Evolutionary conservation across 1,284 basidiomycete genomes (phyloP), one percentile per base, ranked within the genome.

Genomic region (Exobasidium cylindrosporum): DNA sequence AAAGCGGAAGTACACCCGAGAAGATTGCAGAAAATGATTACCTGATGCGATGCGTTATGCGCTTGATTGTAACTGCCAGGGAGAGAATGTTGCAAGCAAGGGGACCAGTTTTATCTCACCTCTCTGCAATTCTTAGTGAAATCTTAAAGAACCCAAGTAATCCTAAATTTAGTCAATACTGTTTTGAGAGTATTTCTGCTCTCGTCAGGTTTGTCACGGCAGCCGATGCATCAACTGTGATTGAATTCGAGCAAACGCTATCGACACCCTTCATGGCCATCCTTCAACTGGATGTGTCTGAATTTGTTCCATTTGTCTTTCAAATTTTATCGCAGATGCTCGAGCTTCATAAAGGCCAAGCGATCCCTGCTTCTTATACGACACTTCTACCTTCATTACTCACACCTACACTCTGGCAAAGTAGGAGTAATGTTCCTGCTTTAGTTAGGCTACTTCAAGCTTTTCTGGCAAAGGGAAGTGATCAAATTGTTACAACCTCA

Each of bases 21-120:
- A 96, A 96, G 83, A 86, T 97, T 29, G 92, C 96, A 0, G 94
- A 97, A 80, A 99, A 99, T 76, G 95, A 98, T 80, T 91, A 96
- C 81, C 83, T 97, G 58, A 97, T 97, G 92, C 94, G 92, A 83
- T 96, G 95, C 92, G 87, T 87, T 24, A 95, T 97, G 92, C 87
- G 95, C 46, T 88, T 97, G 50, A 89, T 97, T 72, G 85, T 97
- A 58, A 96, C 91, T 0, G 89, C 92, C 3, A 85, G 91, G 7
- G 87, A 92, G 72, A 85, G 87, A 2, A 83, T 97, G 45, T 87
- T 84, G 0, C 86, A 89, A 0, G 84, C 82, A 1, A 89, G 88
- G 73, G 84, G 87, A 63, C 83, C 82, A n/a, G 85, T 89, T 10
- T 84, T 98, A 1, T 82, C 81, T 47, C 88, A 89, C 23, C 85